These are phyloP conservation scores for Trametes gibbosa DNA, from an alignment of 768 basidiomycete genomes.

Conservation along the genomic window DNA sequence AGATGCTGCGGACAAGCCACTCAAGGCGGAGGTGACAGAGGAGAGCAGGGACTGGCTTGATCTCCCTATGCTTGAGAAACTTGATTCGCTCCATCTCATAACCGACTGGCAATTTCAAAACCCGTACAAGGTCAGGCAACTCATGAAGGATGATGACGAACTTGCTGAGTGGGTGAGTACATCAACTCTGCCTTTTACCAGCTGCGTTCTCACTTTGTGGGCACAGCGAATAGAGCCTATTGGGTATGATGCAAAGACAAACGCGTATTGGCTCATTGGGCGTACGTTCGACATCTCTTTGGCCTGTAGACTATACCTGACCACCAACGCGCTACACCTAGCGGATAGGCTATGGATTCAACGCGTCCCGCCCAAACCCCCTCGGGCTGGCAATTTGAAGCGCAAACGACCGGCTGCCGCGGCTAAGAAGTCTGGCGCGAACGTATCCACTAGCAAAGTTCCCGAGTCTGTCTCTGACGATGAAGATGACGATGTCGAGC, in stretches of 20 bases:
- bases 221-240: constrained; percentile 78
- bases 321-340: constrained; percentile 27
- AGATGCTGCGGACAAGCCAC: background rate
- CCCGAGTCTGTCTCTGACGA: constrained; percentile 4
- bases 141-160: constrained; percentile 82
- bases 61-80: constrained; percentile 66
- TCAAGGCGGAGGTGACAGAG: constrained; percentile 23
- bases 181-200: background rate
- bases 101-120: constrained; percentile 90
- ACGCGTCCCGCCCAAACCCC: constrained; percentile 55
- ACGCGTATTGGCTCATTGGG: constrained; percentile 86
- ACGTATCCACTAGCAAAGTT: constrained; percentile 21
- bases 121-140: constrained; percentile 58
- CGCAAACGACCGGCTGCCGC: constrained; percentile 34
- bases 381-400: constrained; percentile 33
- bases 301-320: constrained; percentile 2
- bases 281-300: constrained; percentile 41
- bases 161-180: constrained; percentile 68
- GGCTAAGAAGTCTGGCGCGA: constrained; percentile 23
- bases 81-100: constrained; percentile 70
- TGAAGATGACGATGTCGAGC: constrained; percentile 23
- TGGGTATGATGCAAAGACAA: constrained; percentile 75
- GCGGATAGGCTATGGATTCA: constrained; percentile 88
- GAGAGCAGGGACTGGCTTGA: constrained; percentile 66
- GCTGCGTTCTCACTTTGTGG: background rate